Evolutionary conservation across 352 stramenopile genomes (phyloP), one percentile per base, ranked within the genome.

Genomic region (Blastocystis sp.): DNA sequence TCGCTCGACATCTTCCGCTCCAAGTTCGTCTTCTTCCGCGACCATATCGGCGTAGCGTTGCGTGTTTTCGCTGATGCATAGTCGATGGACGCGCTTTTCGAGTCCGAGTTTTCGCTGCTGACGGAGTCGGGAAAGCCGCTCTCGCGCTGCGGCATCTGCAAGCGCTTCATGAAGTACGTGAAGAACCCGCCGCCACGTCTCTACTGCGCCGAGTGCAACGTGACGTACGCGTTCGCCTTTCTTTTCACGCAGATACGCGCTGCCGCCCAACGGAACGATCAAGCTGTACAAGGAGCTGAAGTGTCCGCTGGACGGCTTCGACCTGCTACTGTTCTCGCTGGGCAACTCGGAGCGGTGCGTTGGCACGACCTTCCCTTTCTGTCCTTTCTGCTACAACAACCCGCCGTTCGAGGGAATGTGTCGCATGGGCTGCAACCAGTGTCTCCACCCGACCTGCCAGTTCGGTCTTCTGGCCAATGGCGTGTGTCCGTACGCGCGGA

Each of bases 81-180:
- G 38, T 48, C 87, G 21, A 91, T 91, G 89, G 88, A 91, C 65
- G 61, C 87, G 27, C 61, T 91, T 16, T 91, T 91, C 65, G 86
- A 91, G 69, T 87, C 89, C 27, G 89, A 89, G n/a, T 91, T 91
- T 53, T 89, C 87, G 0, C 77, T 87, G 1, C 75, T 91, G 2
- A 87, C 87, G 42, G 84, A 87, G 8, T 89, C 89, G 7, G 89
- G 89, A 6, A 90, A 90, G 59, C 86, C 87, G 42, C 71, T 91
- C 9, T 90, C 87, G 1, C 90, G 88, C 65, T 91, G 89, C 86
- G 89, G 88, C 1, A 91, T 90, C 46, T 91, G 89, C 78, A 86
- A 84, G 27, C 84, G 88, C 3, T 91, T 90, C 84, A 91, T 91
- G 89, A 89, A 89, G 57, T 91, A 91, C 48, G 88, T 91, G 27